Conservation (phyloP, 345 rosid genomes). For the Clausena lansium region DNA sequence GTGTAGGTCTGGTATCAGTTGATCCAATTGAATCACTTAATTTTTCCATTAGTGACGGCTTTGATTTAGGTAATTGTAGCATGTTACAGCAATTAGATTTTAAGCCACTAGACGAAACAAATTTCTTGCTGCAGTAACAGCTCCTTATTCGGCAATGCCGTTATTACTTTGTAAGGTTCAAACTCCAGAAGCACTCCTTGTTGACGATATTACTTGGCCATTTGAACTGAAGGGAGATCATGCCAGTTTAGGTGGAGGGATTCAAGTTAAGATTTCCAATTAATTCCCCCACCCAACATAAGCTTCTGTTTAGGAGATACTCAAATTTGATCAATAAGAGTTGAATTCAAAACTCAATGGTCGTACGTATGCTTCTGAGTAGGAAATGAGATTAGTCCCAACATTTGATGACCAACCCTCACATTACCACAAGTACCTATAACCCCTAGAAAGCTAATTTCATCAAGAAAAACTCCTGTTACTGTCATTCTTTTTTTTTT, state of each 20-base stretch:
- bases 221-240: not conserved
- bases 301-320: too few relatives aligned
- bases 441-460: too few relatives aligned
- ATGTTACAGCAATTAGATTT: not conserved
- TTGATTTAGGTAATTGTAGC: not conserved
- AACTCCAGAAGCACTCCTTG: not conserved
- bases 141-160: not conserved
- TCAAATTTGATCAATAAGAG: too few relatives aligned
- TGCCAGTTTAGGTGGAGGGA: not conserved
- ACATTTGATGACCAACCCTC: too few relatives aligned
- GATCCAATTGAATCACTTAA: not conserved
- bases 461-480: too few relatives aligned
- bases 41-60: not conserved
- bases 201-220: not conserved
- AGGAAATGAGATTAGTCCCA: slow-evolving; percentile 2
- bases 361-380: too few relatives aligned
- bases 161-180: not conserved
- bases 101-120: not conserved
- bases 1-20: too few relatives aligned
- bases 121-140: not conserved
- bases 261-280: not conserved
- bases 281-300: too few relatives aligned
- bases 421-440: too few relatives aligned
- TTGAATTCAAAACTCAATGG: too few relatives aligned
- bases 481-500: too few relatives aligned